Evolutionary conservation across 257 asterid species (phyloP).

Genomic region (Gardenia jasminoides): DNA sequence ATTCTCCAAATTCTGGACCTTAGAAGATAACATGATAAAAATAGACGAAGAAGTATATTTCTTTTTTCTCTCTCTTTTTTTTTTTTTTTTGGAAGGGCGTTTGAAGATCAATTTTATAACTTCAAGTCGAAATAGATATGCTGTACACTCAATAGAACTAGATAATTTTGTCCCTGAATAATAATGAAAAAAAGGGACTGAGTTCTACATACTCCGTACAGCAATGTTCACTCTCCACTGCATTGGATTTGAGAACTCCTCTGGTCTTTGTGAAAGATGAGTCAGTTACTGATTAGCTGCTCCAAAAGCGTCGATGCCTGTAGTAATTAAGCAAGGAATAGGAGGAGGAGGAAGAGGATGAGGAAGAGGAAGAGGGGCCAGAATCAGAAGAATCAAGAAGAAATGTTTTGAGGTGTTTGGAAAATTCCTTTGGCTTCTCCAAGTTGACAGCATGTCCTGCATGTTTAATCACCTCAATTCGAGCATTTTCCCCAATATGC

Average conservation of each 20-base stretch:
- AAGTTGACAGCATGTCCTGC: conserved; percentile 92
- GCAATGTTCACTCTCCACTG: neutral
- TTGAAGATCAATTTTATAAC: no score
- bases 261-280: neutral
- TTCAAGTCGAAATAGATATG: no score
- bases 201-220: neutral
- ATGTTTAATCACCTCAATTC: conserved; percentile 58
- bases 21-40: neutral
- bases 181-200: no score
- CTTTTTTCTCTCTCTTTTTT: no score
- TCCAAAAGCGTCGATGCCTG: conserved; percentile 26
- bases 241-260: neutral
- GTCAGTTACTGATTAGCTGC: neutral
- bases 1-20: neutral
- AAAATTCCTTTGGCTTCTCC: conserved; percentile 73
- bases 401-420: conserved; percentile 70
- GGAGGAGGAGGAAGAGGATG: neutral
- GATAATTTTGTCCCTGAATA: no score
- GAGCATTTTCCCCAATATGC: conserved; percentile 74
- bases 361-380: conserved; percentile 21
- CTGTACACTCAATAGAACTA: no score
- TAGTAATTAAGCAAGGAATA: neutral
- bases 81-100: no score
- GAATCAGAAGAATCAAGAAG: conserved; percentile 38
- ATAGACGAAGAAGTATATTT: no score